A percentile compares a stretch with the other conserved stretches of the same genome.
Conservation (phyloP, 306 rosid genomes). For the Fragaria ananassa region DNA sequence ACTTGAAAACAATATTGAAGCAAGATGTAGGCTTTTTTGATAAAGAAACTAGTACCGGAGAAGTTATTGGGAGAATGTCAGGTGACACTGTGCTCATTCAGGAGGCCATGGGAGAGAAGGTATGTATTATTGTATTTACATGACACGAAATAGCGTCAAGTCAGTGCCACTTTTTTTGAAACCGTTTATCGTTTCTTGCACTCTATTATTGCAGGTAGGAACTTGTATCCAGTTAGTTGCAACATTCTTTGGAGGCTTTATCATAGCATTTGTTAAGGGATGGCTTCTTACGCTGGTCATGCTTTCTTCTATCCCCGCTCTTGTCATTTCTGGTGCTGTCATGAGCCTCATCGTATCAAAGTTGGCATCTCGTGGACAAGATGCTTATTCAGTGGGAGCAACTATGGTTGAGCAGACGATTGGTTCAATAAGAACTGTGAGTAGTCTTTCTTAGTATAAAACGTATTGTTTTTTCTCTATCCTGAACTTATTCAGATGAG, state of each 20-base stretch:
- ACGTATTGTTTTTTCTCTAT: neutral
- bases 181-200: neutral
- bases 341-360: slow-evolving; percentile 3
- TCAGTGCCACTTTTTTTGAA: neutral
- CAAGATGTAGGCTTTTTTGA: slow-evolving; percentile 34
- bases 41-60: slow-evolving; percentile 29
- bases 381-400: slow-evolving; percentile 26
- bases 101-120: slow-evolving; percentile 39
- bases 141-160: neutral
- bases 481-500: neutral
- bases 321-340: slow-evolving; percentile 11
- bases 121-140: neutral
- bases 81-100: slow-evolving; percentile 33
- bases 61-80: slow-evolving; percentile 30
- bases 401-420: slow-evolving; percentile 35
- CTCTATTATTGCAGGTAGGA: slow-evolving; percentile 24
- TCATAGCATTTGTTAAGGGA: slow-evolving; percentile 24
- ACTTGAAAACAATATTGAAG: slow-evolving; percentile 25
- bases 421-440: slow-evolving; percentile 31
- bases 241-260: slow-evolving; percentile 27
- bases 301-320: slow-evolving; percentile 17
- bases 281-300: slow-evolving; percentile 30
- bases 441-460: neutral
- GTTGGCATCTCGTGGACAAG: slow-evolving; percentile 21
- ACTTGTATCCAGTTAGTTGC: slow-evolving; percentile 24